Percentiles rank a stretch among this genome's conserved stretches.
These are phyloP conservation scores for Nannizziopsis arthrosporioides DNA, from an alignment of 2,329 filamentous ascomycete genomes.

Conservation along the genomic window DNA sequence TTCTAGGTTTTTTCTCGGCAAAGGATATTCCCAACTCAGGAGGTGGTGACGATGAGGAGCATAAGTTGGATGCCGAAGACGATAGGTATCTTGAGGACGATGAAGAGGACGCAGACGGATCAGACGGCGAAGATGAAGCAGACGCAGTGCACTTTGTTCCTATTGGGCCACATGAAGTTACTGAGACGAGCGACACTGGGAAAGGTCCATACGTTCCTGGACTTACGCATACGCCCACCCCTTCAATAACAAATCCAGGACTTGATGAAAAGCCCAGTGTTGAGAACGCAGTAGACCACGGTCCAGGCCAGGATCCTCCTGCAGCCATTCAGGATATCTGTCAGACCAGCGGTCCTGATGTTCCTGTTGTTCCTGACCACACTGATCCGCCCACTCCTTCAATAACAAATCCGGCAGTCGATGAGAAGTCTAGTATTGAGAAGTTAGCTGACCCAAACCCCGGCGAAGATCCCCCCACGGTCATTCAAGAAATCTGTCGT, in stretches of 20 bases:
- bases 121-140: constrained; percentile 26
- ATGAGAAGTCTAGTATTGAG: neutral
- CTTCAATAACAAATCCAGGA: neutral
- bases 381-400: constrained; percentile 7
- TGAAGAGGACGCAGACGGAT: constrained; percentile 27
- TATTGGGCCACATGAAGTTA: constrained; percentile 18
- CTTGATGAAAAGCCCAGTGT: neutral
- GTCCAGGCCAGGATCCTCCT: neutral
- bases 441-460: neutral
- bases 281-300: neutral
- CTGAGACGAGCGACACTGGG: constrained; percentile 10
- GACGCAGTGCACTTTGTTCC: constrained; percentile 13
- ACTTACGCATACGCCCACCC: constrained; percentile 2
- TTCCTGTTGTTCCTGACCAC: neutral
- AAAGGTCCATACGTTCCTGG: neutral
- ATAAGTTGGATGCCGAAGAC: neutral
- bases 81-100: constrained; percentile 15
- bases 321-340: too few species aligned
- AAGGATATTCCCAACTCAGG: constrained; percentile 24
- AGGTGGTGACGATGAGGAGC: constrained; percentile 18
- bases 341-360: too few species aligned
- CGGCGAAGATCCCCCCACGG: neutral
- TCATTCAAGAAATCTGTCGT: too few species aligned
- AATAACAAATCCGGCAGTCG: neutral
- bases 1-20: constrained; percentile 39